A percentile compares a stretch with the other conserved stretches of the same genome.
Conservation (phyloP, 805 yeast genomes). For the Metschnikowia drakensbergensis region DNA sequence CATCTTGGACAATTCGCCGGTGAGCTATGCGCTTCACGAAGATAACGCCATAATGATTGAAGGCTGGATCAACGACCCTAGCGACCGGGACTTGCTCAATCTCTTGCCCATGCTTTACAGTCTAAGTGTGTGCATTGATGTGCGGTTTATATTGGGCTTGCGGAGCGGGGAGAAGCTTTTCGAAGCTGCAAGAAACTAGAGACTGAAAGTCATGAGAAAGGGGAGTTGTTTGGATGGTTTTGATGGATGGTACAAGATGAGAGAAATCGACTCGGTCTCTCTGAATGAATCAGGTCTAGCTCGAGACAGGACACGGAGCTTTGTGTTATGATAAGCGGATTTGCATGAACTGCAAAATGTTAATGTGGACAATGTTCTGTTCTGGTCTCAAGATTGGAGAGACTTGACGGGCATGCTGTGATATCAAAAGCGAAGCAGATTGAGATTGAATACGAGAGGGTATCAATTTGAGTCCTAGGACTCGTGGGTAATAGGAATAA, state of each 20-base stretch:
- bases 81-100: constrained; percentile 77
- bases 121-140: constrained; percentile 78
- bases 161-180: constrained; percentile 68
- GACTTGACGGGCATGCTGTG: too few relatives aligned
- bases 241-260: too few relatives aligned
- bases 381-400: too few relatives aligned
- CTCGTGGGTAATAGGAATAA: constrained; percentile 3
- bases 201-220: neutral
- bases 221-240: too few relatives aligned
- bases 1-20: constrained; percentile 89
- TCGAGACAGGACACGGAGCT: too few relatives aligned
- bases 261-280: too few relatives aligned
- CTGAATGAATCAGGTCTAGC: too few relatives aligned
- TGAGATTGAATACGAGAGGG: neutral
- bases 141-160: constrained; percentile 69
- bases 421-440: too few relatives aligned
- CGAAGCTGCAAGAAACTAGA: constrained; percentile 23
- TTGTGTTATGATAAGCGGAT: too few relatives aligned
- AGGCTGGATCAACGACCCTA: constrained; percentile 98
- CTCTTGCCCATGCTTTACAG: constrained; percentile 76
- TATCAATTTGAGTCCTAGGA: neutral
- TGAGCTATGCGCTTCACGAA: constrained; percentile 78
- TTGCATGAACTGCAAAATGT: too few relatives aligned
- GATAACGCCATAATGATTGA: constrained; percentile 90
- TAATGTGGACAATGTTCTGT: too few relatives aligned